phyloP scores from a whole-genome alignment of 1,284 basidiomycete genomes.

The Heimioporus retisporus region DNA sequence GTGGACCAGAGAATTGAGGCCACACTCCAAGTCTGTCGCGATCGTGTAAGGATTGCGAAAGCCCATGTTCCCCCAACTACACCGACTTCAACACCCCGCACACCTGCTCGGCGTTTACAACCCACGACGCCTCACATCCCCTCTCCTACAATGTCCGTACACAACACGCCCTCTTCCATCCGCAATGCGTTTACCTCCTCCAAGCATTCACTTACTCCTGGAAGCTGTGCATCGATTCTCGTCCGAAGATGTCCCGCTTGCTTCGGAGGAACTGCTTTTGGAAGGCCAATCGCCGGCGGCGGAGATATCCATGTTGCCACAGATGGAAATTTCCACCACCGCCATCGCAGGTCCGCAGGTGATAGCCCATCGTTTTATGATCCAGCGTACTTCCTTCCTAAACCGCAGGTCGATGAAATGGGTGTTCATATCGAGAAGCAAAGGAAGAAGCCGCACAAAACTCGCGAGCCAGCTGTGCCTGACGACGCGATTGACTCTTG shows the following conservation, averaged over 20 bases:
- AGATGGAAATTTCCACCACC: conserved; percentile 17
- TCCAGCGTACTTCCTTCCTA: conserved; percentile 7
- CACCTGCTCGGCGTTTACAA: no score
- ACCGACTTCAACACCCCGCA: no score
- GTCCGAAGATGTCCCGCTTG: conserved; percentile 19
- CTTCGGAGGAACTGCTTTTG: conserved; percentile 3
- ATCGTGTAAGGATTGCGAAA: no score
- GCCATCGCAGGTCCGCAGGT: not conserved
- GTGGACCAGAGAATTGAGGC: not conserved
- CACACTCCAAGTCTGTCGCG: not conserved
- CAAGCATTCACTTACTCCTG: no score
- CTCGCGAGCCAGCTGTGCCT: not conserved
- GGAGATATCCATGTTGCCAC: conserved; percentile 11
- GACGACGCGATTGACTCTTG: not conserved
- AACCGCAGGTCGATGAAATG: not conserved
- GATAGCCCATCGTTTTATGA: conserved; percentile 3
- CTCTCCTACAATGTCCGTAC: no score
- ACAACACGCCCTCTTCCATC: no score
- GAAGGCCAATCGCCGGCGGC: not conserved
- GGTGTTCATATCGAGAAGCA: not conserved
- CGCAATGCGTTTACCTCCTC: no score
- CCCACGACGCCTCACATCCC: no score
- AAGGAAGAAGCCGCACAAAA: not conserved
- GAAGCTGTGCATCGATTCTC: not conserved
- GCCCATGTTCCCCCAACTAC: no score